phyloP scores from a whole-genome alignment of 2,329 filamentous ascomycete species.

The Sclerotinia nivalis region DNA sequence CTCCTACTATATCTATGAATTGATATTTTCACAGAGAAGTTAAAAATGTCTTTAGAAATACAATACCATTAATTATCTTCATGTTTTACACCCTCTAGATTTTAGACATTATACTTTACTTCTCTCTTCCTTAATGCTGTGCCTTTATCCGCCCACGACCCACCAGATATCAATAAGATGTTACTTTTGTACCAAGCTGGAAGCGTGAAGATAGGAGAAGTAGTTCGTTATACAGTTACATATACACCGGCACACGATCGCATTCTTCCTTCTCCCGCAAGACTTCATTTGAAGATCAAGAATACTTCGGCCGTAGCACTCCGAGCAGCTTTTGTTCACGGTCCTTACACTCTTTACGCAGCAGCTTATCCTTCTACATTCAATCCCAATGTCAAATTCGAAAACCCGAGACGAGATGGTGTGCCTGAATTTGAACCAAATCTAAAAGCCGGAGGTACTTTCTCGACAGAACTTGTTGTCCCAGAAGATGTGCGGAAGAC shows the following conservation, averaged over 20 bases:
- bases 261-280: conserved; percentile 80
- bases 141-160: neutral
- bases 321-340: conserved; percentile 93
- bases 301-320: conserved; percentile 90
- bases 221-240: conserved; percentile 87
- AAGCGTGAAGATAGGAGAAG: conserved; percentile 90
- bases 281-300: conserved; percentile 82
- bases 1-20: neutral
- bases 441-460: conserved; percentile 88
- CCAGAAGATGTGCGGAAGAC: conserved; percentile 74
- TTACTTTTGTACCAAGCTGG: conserved; percentile 88
- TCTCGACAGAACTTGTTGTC: conserved; percentile 77
- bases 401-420: conserved; percentile 68
- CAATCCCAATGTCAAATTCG: conserved; percentile 77
- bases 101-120: no score
- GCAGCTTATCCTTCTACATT: conserved; percentile 83
- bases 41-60: neutral
- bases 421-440: conserved; percentile 93
- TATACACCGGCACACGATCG: conserved; percentile 89
- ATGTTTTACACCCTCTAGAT: neutral
- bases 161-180: conserved; percentile 56
- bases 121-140: neutral
- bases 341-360: conserved; percentile 87
- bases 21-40: neutral
- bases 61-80: neutral